Evolutionary conservation across 139 green algal species (phyloP).

Genomic region (Edaphochlamys debaryana): DNA sequence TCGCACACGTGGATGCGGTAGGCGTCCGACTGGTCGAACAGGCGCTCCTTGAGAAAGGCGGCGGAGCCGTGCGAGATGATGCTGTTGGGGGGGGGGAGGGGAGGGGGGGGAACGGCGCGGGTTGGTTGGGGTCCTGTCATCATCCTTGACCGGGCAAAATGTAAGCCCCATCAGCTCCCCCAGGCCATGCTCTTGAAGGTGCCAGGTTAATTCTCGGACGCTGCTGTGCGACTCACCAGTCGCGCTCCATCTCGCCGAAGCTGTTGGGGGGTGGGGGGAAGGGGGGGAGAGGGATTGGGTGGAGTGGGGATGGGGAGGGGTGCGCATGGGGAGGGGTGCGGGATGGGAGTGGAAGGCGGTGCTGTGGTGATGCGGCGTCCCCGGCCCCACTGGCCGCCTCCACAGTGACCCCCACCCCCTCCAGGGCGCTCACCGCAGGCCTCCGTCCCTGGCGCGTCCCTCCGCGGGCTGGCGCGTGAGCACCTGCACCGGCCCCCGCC

Average conservation of each 20-base stretch:
- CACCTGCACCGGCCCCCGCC: conserved; percentile 90
- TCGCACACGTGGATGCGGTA: conserved; percentile 92
- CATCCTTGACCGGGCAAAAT: too few species aligned
- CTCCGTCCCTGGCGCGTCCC: conserved; percentile 93
- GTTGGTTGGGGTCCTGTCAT: too few species aligned
- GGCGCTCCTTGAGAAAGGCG: conserved; percentile 90
- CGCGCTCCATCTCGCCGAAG: conserved; percentile 45
- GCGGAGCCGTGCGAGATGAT: conserved; percentile 92
- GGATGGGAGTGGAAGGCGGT: too few species aligned
- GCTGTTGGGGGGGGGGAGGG: conserved; percentile 75
- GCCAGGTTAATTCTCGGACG: too few species aligned
- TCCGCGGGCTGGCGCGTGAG: conserved; percentile 97
- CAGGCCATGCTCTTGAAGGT: too few species aligned
- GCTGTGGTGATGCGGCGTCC: too few species aligned
- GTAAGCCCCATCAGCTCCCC: too few species aligned
- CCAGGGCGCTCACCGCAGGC: conserved; percentile 74
- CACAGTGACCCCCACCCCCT: too few species aligned
- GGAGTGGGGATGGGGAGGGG: too few species aligned
- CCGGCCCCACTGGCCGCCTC: too few species aligned
- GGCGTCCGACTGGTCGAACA: conserved; percentile 89
- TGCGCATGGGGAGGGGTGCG: not conserved
- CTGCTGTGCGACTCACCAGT: conserved; percentile 14
- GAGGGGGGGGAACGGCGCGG: too few species aligned
- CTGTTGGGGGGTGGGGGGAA: not conserved
- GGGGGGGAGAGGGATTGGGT: not conserved